Evolutionary conservation across 1,284 basidiomycete genomes (phyloP).

Genomic region (Puccinia hordei): DNA sequence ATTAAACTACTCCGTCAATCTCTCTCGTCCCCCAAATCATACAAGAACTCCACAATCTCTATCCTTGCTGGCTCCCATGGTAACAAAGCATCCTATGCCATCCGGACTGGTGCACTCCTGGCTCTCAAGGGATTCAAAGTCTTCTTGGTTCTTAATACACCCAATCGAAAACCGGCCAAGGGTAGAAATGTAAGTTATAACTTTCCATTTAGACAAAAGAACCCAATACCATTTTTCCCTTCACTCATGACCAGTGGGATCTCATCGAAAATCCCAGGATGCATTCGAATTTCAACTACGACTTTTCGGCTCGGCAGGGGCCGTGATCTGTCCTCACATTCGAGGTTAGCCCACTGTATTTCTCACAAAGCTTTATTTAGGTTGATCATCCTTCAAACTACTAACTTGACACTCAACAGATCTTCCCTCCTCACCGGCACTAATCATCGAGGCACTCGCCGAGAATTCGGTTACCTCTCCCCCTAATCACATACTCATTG

Average conservation of each 20-base stretch:
- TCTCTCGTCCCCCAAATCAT: neutral
- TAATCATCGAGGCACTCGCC: constrained; percentile 44
- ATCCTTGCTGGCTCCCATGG: constrained; percentile 20
- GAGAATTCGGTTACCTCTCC: constrained; percentile 31
- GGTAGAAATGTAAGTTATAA: neutral
- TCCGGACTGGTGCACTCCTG: constrained; percentile 36
- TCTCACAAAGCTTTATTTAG: neutral
- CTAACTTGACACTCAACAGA: neutral
- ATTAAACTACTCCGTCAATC: constrained; percentile 19
- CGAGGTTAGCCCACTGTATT: neutral
- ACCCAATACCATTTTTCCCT: neutral
- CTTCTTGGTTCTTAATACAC: constrained; percentile 13
- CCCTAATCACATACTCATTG: neutral
- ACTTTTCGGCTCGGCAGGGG: constrained; percentile 25
- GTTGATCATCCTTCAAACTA: neutral
- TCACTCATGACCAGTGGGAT: neutral
- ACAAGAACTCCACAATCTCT: constrained; percentile 16
- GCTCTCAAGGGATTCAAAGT: constrained; percentile 36
- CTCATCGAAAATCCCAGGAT: constrained; percentile 5
- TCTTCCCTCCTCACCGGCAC: constrained; percentile 40
- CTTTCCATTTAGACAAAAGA: neutral
- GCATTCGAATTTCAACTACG: constrained; percentile 44
- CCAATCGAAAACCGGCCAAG: constrained; percentile 23
- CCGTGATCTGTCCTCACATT: neutral
- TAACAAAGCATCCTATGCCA: constrained; percentile 37